Evolutionary conservation across 805 yeast genomes (phyloP).

Genomic region (Lachancea fermentati): DNA sequence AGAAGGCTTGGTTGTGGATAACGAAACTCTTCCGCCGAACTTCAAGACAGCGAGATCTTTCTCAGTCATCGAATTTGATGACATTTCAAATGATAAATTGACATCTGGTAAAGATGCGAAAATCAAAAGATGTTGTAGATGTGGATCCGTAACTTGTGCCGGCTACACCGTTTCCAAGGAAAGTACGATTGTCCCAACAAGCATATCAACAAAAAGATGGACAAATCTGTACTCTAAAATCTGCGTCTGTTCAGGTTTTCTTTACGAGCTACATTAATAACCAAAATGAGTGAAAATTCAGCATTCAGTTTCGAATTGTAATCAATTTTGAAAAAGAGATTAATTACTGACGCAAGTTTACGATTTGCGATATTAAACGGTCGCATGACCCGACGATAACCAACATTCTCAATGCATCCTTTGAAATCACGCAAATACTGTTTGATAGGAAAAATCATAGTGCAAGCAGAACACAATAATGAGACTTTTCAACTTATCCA

Average conservation of each 20-base stretch:
- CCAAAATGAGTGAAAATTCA: not conserved
- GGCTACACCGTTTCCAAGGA: conserved; percentile 30
- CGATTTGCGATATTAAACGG: too few species aligned
- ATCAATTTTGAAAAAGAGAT: too few species aligned
- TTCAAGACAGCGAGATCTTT: conserved; percentile 30
- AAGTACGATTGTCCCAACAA: conserved; percentile 31
- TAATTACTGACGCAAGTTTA: too few species aligned
- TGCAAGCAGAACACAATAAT: too few species aligned
- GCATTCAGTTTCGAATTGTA: too few species aligned
- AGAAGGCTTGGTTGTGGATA: conserved; percentile 43
- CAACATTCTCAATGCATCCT: too few species aligned
- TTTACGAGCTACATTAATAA: conserved; percentile 22
- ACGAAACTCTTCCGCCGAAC: conserved; percentile 25
- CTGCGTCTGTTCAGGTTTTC: conserved; percentile 34
- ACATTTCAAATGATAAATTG: conserved; percentile 29
- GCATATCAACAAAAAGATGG: conserved; percentile 33
- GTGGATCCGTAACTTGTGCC: conserved; percentile 43
- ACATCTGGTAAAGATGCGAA: conserved; percentile 17
- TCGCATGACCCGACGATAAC: too few species aligned
- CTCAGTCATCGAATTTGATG: conserved; percentile 32
- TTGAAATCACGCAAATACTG: too few species aligned
- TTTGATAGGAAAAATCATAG: too few species aligned
- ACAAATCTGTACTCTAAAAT: conserved; percentile 31
- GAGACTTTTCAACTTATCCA: too few species aligned
- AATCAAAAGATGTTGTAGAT: conserved; percentile 45